A percentile compares a stretch with the other conserved stretches of the same genome.
These are phyloP conservation scores for Emergomyces orientalis DNA, from an alignment of 2,329 filamentous ascomycete species.

Conservation along the genomic window DNA sequence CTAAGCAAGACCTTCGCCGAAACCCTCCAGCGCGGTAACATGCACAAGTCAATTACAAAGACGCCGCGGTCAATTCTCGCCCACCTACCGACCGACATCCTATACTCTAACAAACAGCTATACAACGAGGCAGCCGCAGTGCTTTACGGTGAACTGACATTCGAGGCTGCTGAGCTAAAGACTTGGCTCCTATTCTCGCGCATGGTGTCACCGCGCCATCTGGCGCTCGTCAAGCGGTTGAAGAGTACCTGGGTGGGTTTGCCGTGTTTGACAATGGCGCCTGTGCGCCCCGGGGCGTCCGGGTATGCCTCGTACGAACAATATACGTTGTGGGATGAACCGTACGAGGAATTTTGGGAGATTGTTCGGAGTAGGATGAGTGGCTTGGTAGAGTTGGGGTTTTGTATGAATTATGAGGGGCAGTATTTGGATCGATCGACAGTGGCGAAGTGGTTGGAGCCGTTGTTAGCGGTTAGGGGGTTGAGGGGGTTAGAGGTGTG, in stretches of 20 bases:
- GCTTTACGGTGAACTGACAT: conserved; percentile 23
- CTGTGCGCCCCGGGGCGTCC: neutral
- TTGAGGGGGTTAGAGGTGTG: conserved; percentile 8
- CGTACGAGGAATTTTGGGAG: conserved; percentile 10
- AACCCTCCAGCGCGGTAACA: neutral
- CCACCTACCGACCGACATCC: conserved; percentile 17
- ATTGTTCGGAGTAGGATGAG: conserved; percentile 9
- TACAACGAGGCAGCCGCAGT: conserved; percentile 26
- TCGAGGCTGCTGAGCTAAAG: conserved; percentile 31
- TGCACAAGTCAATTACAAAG: neutral
- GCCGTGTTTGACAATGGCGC: conserved; percentile 8
- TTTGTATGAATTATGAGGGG: conserved; percentile 12
- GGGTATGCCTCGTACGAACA: conserved; percentile 11
- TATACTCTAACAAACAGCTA: conserved; percentile 28
- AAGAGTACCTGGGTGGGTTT: conserved; percentile 7
- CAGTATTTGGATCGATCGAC: conserved; percentile 10
- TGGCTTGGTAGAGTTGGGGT: conserved; percentile 7
- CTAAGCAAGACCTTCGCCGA: conserved; percentile 20
- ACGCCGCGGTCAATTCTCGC: neutral
- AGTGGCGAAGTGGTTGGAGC: conserved; percentile 9
- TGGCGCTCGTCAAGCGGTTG: conserved; percentile 11
- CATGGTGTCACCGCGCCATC: conserved; percentile 17
- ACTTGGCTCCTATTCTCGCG: conserved; percentile 29
- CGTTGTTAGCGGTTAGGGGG: conserved; percentile 8
- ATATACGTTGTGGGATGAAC: conserved; percentile 9